A percentile compares a stretch with the other conserved stretches of the same genome.
Evolutionary conservation across 208 protist genomes (phyloP).

Genomic region (Acanthamoeba triangularis): DNA sequence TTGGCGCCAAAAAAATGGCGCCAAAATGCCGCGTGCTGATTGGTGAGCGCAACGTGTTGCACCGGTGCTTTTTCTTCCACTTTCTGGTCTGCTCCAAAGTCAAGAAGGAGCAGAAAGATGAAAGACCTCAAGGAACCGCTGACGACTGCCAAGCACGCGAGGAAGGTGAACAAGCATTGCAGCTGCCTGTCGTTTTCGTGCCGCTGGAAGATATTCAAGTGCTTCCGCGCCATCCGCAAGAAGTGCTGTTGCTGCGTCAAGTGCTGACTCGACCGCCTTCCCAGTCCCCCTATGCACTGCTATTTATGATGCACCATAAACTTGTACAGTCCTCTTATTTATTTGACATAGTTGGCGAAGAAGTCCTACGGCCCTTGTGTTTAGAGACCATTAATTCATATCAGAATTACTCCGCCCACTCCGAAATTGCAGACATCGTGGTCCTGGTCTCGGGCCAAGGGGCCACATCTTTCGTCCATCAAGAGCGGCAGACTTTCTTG

Average conservation of each 20-base stretch:
- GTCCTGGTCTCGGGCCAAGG: neutral
- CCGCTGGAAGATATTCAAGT: slow-evolving; percentile 39
- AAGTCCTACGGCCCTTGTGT: neutral
- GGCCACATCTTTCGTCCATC: neutral
- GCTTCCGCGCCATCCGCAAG: slow-evolving; percentile 19
- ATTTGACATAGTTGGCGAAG: neutral
- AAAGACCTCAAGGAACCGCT: slow-evolving; percentile 50
- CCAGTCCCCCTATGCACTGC: no score
- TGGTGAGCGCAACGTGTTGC: no score
- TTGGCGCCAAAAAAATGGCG: neutral
- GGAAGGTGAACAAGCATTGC: slow-evolving; percentile 43
- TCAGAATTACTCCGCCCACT: neutral
- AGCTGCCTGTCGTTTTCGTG: slow-evolving; percentile 38
- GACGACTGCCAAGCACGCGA: neutral
- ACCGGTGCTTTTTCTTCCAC: no score
- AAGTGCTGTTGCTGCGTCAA: slow-evolving; percentile 48
- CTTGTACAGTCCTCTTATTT: neutral
- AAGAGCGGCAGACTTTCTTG: neutral
- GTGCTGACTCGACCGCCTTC: neutral
- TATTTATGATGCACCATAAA: neutral
- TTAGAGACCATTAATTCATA: neutral
- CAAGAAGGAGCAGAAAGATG: neutral
- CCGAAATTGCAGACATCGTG: neutral
- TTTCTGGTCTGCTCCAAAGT: neutral
- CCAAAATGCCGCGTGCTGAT: neutral